Evolutionary conservation across 257 asterid genomes (phyloP).

Genomic region (Capsicum rhomboideum): DNA sequence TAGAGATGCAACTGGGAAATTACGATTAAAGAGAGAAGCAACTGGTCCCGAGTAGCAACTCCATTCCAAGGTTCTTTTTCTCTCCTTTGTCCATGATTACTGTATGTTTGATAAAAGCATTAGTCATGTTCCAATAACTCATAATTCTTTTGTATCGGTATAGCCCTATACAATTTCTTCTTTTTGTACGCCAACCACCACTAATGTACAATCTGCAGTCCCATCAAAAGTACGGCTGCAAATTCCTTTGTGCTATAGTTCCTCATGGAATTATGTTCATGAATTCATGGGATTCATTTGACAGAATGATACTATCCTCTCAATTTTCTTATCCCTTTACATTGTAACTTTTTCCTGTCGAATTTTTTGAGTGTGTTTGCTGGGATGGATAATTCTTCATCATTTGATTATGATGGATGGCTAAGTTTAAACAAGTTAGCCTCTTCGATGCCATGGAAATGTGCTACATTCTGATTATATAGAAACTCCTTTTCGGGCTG

Average conservation of each 20-base stretch:
- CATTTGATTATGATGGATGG: background rate
- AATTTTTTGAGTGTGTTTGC: background rate
- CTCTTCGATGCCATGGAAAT: too few species aligned
- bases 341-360: background rate
- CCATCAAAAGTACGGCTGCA: background rate
- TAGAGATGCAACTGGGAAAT: slow-evolving; percentile 39
- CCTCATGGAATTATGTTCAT: background rate
- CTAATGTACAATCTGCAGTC: background rate
- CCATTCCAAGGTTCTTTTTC: background rate
- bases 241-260: background rate
- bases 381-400: background rate
- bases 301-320: background rate
- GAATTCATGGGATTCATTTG: background rate
- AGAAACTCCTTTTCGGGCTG: background rate
- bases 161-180: background rate
- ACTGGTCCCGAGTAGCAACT: background rate
- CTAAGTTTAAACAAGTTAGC: too few species aligned
- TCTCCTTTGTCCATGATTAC: background rate
- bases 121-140: background rate
- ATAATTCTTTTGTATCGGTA: background rate
- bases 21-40: background rate
- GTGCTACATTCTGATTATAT: background rate
- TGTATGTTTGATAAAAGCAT: background rate
- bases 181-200: background rate
- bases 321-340: background rate